Evolutionary conservation across 768 basidiomycete genomes (phyloP).

Genomic region (Chalciporus sphaerocephalus): DNA sequence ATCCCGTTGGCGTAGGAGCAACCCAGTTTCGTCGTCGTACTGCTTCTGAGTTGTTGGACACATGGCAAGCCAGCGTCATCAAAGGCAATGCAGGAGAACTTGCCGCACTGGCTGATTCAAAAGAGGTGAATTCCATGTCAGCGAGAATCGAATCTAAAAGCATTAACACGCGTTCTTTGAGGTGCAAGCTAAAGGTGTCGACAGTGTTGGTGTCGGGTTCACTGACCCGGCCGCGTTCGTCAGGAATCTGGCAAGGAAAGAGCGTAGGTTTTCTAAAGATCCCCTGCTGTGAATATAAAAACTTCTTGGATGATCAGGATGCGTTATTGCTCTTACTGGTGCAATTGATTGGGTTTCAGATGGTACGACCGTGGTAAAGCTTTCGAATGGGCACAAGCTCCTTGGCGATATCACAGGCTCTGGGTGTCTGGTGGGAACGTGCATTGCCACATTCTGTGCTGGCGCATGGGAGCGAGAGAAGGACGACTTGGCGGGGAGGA

Average conservation of each 20-base stretch:
- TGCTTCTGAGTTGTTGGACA: conserved; percentile 57
- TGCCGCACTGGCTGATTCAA: conserved; percentile 68
- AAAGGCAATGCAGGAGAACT: conserved; percentile 94
- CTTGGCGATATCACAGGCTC: conserved; percentile 85
- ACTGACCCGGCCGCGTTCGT: conserved; percentile 70
- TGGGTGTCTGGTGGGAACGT: conserved; percentile 79
- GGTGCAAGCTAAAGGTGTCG: conserved; percentile 80
- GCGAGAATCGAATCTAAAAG: not conserved
- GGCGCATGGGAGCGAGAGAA: conserved; percentile 45
- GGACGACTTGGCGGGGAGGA: conserved; percentile 32
- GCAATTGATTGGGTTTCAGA: conserved; percentile 80
- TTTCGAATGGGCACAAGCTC: conserved; percentile 69
- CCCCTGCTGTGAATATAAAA: not conserved
- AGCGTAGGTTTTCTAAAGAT: conserved; percentile 49
- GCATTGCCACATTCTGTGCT: conserved; percentile 77
- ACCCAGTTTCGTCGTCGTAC: conserved; percentile 61
- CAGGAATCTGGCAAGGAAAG: conserved; percentile 59
- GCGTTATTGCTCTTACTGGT: conserved; percentile 80
- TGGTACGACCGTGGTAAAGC: conserved; percentile 60
- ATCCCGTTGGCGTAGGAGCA: conserved; percentile 91
- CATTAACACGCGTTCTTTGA: conserved; percentile 20
- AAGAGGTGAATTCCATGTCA: conserved; percentile 48
- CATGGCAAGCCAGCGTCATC: conserved; percentile 86
- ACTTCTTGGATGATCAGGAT: conserved; percentile 43
- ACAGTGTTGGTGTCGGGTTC: conserved; percentile 77